phyloP scores from a whole-genome alignment of 305 asterid species.

The Fraxinus dipetala region DNA sequence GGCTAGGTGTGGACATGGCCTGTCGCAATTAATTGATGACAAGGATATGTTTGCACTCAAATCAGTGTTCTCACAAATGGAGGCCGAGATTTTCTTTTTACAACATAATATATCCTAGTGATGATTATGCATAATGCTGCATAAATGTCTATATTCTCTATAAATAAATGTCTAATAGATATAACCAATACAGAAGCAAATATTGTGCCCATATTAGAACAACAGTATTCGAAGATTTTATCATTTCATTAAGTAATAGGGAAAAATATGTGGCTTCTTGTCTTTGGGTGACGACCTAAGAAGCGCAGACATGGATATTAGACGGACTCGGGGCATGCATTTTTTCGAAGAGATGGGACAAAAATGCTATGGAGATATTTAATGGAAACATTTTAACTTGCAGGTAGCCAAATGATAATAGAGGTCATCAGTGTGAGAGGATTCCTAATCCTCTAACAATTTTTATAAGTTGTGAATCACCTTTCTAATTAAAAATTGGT shows the following conservation, averaged over 20 bases:
- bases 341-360: neutral
- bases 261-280: neutral
- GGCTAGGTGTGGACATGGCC: neutral
- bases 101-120: neutral
- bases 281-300: neutral
- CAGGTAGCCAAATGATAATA: neutral
- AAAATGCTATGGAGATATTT: neutral
- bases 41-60: neutral
- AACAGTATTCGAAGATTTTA: neutral
- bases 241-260: neutral
- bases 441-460: neutral
- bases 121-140: neutral
- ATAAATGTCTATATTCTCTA: neutral
- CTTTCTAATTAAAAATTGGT: neutral
- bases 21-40: neutral
- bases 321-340: neutral
- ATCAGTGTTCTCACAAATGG: neutral
- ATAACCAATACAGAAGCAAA: neutral
- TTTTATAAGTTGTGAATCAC: neutral
- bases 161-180: neutral
- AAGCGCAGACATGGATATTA: neutral
- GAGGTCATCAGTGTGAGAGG: neutral
- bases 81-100: neutral
- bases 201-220: neutral
- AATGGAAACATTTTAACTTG: neutral